Base-by-base conservation (phyloP, 2,329 filamentous ascomycete genomes). In the Cordyceps fumosorosea region DNA sequence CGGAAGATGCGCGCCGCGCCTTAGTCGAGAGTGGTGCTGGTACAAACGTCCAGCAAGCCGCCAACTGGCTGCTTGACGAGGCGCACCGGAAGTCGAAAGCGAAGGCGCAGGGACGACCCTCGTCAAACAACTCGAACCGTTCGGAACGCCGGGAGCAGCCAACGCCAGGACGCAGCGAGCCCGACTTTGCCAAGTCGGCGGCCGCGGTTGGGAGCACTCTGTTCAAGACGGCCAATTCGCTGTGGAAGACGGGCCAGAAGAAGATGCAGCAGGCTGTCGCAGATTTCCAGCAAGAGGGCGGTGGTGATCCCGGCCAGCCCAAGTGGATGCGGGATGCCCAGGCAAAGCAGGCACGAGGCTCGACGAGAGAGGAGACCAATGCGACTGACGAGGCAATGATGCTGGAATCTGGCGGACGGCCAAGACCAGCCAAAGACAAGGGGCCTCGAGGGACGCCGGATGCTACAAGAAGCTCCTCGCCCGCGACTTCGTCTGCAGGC, bases 231-330 rank as follows among this genome's bases (percentile, higher is more conserved):
- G 95, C 95, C 2, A 96, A 96, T 67, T 93, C 91, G 0, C 77
- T 98, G 0, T 99, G 95, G 95, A 99, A 96, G 72, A 90, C 89
- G 3, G 88, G 93, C 0, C 91, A 93, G 71, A 99, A 96, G 75
- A 93, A 91, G 72, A 84, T 98, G 63, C 91, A 96, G 69, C 91
- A 95, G 74, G 93, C 91, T 5, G 90, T 98, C 40, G 87, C 92
- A 10, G 95, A 99, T 18, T 89, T 98, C 63, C 84, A 89, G 66
- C 81, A 84, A 65, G 82, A 83, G 29, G 54, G 54, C 48, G 88
- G 87, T n/a, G 67, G 73, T 18, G 92, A 96, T 70, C 81, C 89
- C 2, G 90, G 74, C 69, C 90, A 96, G 71, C 95, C 95, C 0
- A 95, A 91, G 71, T 99, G 95, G 95, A 96, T 99, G 93, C 87